Percentiles rank a stretch among this genome's conserved stretches.
Evolutionary conservation across 2,329 filamentous ascomycete genomes (phyloP).

Genomic region (Colletotrichum chrysophilum): DNA sequence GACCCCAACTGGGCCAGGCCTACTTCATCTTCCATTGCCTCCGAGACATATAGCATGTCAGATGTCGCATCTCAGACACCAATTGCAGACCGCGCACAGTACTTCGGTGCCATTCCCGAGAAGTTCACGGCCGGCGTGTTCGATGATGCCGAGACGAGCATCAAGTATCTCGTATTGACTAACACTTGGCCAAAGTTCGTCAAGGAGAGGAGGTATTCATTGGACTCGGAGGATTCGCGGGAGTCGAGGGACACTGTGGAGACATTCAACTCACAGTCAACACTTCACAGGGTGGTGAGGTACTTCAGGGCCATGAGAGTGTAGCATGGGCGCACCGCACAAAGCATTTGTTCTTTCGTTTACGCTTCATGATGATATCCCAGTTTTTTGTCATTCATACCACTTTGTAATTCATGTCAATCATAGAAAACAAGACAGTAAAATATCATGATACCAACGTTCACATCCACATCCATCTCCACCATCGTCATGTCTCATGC

Average conservation of each 20-base stretch:
- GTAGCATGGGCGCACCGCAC: neutral
- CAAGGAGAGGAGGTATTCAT: conserved; percentile 19
- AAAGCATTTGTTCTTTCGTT: neutral
- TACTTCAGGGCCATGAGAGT: conserved; percentile 7
- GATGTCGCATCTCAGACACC: neutral
- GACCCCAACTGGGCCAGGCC: neutral
- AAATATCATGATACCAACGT: neutral
- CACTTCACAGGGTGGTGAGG: neutral
- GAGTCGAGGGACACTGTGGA: conserved; percentile 12
- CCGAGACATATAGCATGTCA: neutral
- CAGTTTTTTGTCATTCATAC: neutral
- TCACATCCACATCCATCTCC: neutral
- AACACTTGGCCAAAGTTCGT: conserved; percentile 36
- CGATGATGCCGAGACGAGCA: conserved; percentile 56
- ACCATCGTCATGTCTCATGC: neutral
- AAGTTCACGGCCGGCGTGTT: conserved; percentile 54
- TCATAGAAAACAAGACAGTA: neutral
- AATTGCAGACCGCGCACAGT: neutral
- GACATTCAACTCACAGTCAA: conserved; percentile 2
- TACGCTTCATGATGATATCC: conserved; percentile 1
- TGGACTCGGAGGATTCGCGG: conserved; percentile 18
- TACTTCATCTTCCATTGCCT: neutral
- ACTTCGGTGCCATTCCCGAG: conserved; percentile 36
- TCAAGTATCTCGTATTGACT: conserved; percentile 55
- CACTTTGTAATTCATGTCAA: neutral